Base-by-base conservation (phyloP, 768 basidiomycete genomes). In the Pholiota conissans region DNA sequence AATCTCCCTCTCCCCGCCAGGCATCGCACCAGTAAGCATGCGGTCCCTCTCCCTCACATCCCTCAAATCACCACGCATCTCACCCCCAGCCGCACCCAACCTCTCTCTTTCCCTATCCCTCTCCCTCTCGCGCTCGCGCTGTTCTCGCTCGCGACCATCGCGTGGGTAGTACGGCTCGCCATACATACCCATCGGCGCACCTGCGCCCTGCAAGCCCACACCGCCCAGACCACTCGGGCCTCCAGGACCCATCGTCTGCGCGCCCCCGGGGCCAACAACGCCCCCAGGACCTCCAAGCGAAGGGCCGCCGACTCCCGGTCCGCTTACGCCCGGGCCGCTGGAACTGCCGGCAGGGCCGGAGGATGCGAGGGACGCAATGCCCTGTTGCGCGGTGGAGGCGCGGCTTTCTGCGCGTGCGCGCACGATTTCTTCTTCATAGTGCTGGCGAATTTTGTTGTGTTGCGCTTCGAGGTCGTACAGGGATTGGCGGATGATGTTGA, bases 401-500 rank as follows among this genome's bases (percentile, higher is more conserved):
- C 87, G 80, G 30, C 90, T 75, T 67, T 93, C 90, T 3, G 82
- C 74, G 24, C 93, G 82, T 11, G 93, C 80, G 29, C 87, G 81
- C 5, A 76, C 74, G 56, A 96, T 76, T 63, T 97, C 95, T 2
- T 91, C 87, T 67, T 97, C 95, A 66, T 93, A 96, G 67, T 89
- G 86, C 59, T 89, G 84, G 30, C 93, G 83, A 52, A 93, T 85
- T 77, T 95, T 93, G 60, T 80, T 82, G 63, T 98, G 94, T 60
- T 91, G 89, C 0, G 85, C 76, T 70, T 99, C 96, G 55, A 99
- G 86, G 62, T 98, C 94, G 68, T 95, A 95, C 10, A 98, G 79
- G 2, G 90, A 85, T 66, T 93, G 89, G 32, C 94, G 85, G 66
- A 99, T 94, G 67, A 89, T 85, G 63, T 89, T 91, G 54, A 98